phyloP scores from a whole-genome alignment of 2,329 filamentous ascomycete genomes.

The Ascochyta pisi region DNA sequence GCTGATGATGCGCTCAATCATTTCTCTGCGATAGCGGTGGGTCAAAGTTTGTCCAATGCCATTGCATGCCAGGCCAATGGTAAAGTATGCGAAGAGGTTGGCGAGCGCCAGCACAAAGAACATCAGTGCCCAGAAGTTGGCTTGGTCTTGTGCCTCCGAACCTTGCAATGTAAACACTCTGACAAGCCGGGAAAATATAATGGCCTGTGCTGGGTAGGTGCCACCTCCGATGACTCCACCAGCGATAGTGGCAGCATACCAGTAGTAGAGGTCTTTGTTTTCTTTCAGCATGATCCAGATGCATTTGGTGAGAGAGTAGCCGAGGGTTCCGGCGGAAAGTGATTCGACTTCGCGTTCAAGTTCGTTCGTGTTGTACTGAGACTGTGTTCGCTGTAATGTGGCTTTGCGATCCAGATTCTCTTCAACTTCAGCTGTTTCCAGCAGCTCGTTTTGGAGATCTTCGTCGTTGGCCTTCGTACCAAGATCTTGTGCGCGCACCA shows the following conservation, averaged over 20 bases:
- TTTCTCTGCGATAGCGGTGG: slow-evolving; percentile 13
- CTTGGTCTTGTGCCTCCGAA: slow-evolving; percentile 15
- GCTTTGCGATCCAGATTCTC: slow-evolving; percentile 7
- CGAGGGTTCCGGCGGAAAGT: slow-evolving; percentile 16
- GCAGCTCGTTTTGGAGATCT: slow-evolving; percentile 4
- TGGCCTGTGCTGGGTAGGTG: slow-evolving; percentile 19
- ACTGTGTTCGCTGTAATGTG: slow-evolving; percentile 14
- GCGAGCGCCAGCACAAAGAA: slow-evolving; percentile 30
- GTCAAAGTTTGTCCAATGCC: slow-evolving; percentile 60
- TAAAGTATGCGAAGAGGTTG: slow-evolving; percentile 25
- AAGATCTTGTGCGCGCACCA: slow-evolving; percentile 34
- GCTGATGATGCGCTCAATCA: slow-evolving; percentile 15
- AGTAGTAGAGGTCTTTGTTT: slow-evolving; percentile 16
- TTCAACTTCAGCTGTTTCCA: slow-evolving; percentile 1
- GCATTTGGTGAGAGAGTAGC: slow-evolving; percentile 17
- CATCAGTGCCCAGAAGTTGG: slow-evolving; percentile 35
- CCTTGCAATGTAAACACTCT: slow-evolving; percentile 25
- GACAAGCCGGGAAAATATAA: slow-evolving; percentile 25
- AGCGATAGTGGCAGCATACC: slow-evolving; percentile 6
- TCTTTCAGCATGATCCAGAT: slow-evolving; percentile 23
- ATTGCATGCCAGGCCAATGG: slow-evolving; percentile 67
- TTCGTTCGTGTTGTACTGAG: slow-evolving; percentile 8
- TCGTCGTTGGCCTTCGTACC: slow-evolving; percentile 23
- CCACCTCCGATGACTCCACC: slow-evolving; percentile 10
- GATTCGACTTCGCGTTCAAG: slow-evolving; percentile 13